Percentiles rank a stretch among this genome's conserved stretches.
phyloP scores from a whole-genome alignment of 768 basidiomycete genomes.

The Gymnopilus dilepis region DNA sequence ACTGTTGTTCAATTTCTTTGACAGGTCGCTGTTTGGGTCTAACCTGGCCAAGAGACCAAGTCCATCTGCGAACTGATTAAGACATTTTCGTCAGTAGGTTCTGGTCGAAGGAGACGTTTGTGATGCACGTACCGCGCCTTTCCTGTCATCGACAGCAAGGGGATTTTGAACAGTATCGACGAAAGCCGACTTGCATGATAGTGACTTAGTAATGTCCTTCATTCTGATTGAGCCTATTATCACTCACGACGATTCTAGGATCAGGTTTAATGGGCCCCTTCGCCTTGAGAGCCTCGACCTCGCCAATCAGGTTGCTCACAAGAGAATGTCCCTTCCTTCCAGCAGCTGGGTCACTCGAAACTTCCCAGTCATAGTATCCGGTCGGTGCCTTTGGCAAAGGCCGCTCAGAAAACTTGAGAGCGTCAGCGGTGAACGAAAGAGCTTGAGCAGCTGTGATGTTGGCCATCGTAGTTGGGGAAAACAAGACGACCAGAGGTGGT shows the following conservation, averaged over 20 bases:
- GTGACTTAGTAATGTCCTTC: background rate
- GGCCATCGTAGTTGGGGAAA: background rate
- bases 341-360: constrained; percentile 18
- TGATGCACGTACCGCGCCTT: constrained; percentile 18
- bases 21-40: constrained; percentile 14
- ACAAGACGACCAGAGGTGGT: background rate
- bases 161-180: constrained; percentile 15
- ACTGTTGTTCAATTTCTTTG: constrained; percentile 16
- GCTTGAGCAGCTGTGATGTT: background rate
- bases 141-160: constrained; percentile 18
- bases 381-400: constrained; percentile 20
- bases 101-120: background rate
- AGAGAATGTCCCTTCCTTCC: constrained; percentile 18
- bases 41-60: constrained; percentile 21
- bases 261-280: constrained; percentile 20
- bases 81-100: background rate
- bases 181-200: constrained; percentile 11
- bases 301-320: constrained; percentile 8
- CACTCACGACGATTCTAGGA: constrained; percentile 16
- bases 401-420: constrained; percentile 13
- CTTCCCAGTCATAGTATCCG: constrained; percentile 26
- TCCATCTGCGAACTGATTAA: constrained; percentile 18
- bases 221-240: background rate
- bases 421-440: constrained; percentile 13
- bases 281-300: constrained; percentile 14